Evolutionary conservation across 129 eudicot genomes (phyloP).

Genomic region (Flaveria sonorensis): DNA sequence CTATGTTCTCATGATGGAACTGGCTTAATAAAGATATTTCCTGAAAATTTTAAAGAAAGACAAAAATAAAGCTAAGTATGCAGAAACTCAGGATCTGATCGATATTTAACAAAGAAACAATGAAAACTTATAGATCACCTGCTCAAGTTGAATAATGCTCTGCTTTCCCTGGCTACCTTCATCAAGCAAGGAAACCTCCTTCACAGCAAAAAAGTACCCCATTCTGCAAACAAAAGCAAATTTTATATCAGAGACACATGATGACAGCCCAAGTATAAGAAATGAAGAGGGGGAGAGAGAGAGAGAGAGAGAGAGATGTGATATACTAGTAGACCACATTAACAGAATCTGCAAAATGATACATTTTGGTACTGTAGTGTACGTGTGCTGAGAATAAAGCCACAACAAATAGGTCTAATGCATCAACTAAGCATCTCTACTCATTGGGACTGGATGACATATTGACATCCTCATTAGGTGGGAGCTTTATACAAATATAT

Average conservation of each 20-base stretch:
- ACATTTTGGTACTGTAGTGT: background rate
- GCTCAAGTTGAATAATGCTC: conserved; percentile 70
- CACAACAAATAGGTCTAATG: conserved; percentile 1
- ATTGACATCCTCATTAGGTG: background rate
- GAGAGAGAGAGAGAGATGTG: no score
- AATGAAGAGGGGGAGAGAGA: background rate
- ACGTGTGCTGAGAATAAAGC: background rate
- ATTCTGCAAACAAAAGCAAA: conserved; percentile 46
- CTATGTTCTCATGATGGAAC: conserved; percentile 78
- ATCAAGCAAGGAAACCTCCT: conserved; percentile 84
- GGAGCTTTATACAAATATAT: background rate
- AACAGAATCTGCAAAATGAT: background rate
- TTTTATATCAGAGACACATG: conserved; percentile 6
- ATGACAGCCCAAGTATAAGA: conserved; percentile 6
- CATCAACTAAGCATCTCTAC: conserved; percentile 8
- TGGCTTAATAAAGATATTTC: conserved; percentile 74
- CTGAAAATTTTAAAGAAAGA: conserved; percentile 41
- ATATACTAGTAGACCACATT: background rate
- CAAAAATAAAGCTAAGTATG: conserved; percentile 15
- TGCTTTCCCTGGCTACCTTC: conserved; percentile 68
- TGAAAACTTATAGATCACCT: conserved; percentile 41
- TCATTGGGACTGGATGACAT: background rate
- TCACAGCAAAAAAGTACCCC: conserved; percentile 83
- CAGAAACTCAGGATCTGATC: conserved; percentile 11
- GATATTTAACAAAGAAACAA: conserved; percentile 5